These are phyloP conservation scores for Trifolium pratense DNA, from an alignment of 306 rosid species.

Conservation along the genomic window DNA sequence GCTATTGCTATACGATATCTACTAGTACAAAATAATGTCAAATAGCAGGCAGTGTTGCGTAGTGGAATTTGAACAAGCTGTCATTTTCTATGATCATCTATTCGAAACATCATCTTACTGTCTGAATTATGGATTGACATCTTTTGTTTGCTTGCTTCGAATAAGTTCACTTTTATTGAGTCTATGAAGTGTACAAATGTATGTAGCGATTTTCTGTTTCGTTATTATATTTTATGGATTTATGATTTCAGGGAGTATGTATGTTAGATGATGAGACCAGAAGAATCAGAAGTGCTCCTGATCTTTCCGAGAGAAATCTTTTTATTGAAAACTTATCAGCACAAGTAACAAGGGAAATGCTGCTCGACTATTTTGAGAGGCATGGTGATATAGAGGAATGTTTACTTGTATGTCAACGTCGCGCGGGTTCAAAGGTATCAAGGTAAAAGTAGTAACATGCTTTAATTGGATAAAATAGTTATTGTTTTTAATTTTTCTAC, in stretches of 20 bases:
- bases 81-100: no score
- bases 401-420: conserved; percentile 65
- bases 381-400: conserved; percentile 90
- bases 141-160: no score
- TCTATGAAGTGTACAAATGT: no score
- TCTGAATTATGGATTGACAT: no score
- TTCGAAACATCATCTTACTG: no score
- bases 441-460: conserved; percentile 50
- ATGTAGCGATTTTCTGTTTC: not conserved
- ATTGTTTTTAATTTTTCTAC: not conserved
- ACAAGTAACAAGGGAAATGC: conserved; percentile 72
- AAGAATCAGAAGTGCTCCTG: conserved; percentile 45
- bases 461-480: conserved; percentile 19
- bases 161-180: no score
- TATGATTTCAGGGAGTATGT: conserved; percentile 65
- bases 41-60: no score
- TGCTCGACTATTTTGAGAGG: conserved; percentile 63
- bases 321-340: conserved; percentile 77
- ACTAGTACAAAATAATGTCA: no score
- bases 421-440: conserved; percentile 76
- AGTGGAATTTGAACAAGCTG: no score
- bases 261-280: conserved; percentile 65
- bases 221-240: conserved; percentile 16
- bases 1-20: no score
- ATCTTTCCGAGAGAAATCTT: conserved; percentile 78